phyloP scores from a whole-genome alignment of 2,329 filamentous ascomycete genomes.

The Penicillium sp. region DNA sequence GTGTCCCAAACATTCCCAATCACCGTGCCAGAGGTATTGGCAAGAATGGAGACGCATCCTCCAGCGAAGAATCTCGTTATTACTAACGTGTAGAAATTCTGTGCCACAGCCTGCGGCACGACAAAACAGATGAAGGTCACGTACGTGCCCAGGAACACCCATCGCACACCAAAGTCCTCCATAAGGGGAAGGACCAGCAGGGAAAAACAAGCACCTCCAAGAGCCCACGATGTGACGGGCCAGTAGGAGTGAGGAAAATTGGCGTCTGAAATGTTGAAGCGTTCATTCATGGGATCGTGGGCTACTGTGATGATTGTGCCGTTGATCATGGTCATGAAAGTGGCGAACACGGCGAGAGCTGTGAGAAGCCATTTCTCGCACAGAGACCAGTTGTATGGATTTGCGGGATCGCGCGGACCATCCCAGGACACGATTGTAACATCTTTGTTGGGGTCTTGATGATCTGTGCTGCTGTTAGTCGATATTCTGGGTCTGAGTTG shows the following conservation, averaged over 20 bases:
- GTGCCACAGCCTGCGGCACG: slow-evolving; percentile 43
- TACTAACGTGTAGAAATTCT: slow-evolving; percentile 46
- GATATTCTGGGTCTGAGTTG: neutral
- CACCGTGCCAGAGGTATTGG: slow-evolving; percentile 33
- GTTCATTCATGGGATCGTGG: slow-evolving; percentile 34
- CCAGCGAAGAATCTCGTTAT: slow-evolving; percentile 46
- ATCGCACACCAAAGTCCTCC: slow-evolving; percentile 42
- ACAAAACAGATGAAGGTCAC: slow-evolving; percentile 41
- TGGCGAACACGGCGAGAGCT: slow-evolving; percentile 26
- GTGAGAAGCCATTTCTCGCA: slow-evolving; percentile 36
- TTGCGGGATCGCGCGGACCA: slow-evolving; percentile 30
- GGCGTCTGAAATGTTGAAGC: slow-evolving; percentile 28
- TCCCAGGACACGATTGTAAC: slow-evolving; percentile 28
- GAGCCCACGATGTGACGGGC: slow-evolving; percentile 32
- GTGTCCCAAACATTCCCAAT: slow-evolving; percentile 34
- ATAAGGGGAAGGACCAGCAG: slow-evolving; percentile 32
- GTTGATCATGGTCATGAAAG: slow-evolving; percentile 34
- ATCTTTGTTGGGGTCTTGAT: slow-evolving; percentile 12
- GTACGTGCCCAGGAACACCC: slow-evolving; percentile 40
- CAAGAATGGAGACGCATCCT: slow-evolving; percentile 38
- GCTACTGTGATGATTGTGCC: slow-evolving; percentile 40
- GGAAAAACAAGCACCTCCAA: slow-evolving; percentile 28
- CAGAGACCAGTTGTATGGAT: slow-evolving; percentile 39
- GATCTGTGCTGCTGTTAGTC: slow-evolving; percentile 15
- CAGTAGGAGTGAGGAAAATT: slow-evolving; percentile 32